Evolutionary conservation across 2,329 filamentous ascomycete genomes (phyloP), one percentile per base, ranked within the genome.

Genomic region (Ustilaginoidea virens): DNA sequence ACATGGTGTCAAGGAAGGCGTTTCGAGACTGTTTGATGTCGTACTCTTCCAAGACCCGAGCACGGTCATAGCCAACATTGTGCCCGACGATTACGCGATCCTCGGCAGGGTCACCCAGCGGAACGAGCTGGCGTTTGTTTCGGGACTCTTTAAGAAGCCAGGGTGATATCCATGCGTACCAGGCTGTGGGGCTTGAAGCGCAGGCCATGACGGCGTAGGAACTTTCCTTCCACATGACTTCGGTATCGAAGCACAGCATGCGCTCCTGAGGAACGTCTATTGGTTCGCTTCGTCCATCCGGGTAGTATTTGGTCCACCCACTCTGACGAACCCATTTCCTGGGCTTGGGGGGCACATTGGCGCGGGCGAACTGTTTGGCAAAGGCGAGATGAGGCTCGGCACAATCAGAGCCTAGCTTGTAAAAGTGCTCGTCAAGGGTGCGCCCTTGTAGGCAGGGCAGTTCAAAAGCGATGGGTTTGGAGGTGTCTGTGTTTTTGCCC

Each of bases 111-210:
- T 94, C 76, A 17, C 90, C 92, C 5, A 98, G 56, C 0, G 92
- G 85, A 27, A 98, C 77, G 9, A 98, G 59, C 35, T 98, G 87
- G 27, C 72, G 69, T 44, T 82, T 68, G 18, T 73, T 73, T 20
- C 79, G 60, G 2, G 81, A 77, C 57, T 96, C 82, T 17, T 75
- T 80, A 12, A 98, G 56, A 20, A 98, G 58, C 87, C 87, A 98
- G 0, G 90, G 90, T 9, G 90, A 98, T 30, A 98, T 54, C 90
- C 90, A 98, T 1, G 78, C 82, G 56, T 98, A 98, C 92, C 92
- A 98, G 17, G 85, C 76, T 3, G 74, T 86, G 1, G 82, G 76
- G 40, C 85, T 85, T 12, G 76, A 80, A 10, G 92, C 90, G 48
- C 87, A 96, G 14, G 92, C 90, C 83, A 98, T 96, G 33, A 93